These are phyloP conservation scores for Fonsecaea monophora DNA, from an alignment of 2,329 filamentous ascomycete species.

Conservation along the genomic window DNA sequence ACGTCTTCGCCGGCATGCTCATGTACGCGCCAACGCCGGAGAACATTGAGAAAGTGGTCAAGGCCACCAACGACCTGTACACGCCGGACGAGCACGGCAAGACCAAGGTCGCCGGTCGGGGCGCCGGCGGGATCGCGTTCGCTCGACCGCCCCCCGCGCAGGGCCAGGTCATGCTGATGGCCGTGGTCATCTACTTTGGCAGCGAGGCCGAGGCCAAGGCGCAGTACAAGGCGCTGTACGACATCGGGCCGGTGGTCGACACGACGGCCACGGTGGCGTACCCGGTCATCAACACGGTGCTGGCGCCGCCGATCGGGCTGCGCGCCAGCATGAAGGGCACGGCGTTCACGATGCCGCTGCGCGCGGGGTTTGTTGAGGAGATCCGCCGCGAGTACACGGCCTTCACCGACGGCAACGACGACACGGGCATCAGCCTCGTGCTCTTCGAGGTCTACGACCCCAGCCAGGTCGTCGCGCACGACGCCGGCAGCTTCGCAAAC, in stretches of 20 bases:
- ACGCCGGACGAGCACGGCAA: conserved; percentile 36
- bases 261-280: conserved; percentile 53
- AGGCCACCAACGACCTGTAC: conserved; percentile 40
- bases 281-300: conserved; percentile 48
- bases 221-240: conserved; percentile 49
- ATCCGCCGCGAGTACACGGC: conserved; percentile 45
- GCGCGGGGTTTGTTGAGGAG: conserved; percentile 44
- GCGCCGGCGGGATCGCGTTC: conserved; percentile 42
- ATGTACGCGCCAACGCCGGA: conserved; percentile 40
- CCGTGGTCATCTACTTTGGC: conserved; percentile 49
- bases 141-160: conserved; percentile 44
- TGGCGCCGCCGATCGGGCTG: conserved; percentile 49
- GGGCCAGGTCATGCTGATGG: conserved; percentile 42
- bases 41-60: conserved; percentile 40
- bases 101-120: conserved; percentile 36
- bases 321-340: conserved; percentile 54
- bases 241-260: conserved; percentile 48
- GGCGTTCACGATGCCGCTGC: conserved; percentile 54
- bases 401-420: conserved; percentile 41
- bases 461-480: conserved; percentile 48
- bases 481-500: conserved; percentile 55
- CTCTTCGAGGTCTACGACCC: conserved; percentile 55
- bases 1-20: conserved; percentile 47
- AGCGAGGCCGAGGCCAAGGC: conserved; percentile 46
- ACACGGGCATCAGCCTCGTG: conserved; percentile 45